A percentile compares a stretch with the other conserved stretches of the same genome.
These are phyloP conservation scores for Tetragonia tetragonoides DNA, from an alignment of 148 eudicot species.

Conservation along the genomic window DNA sequence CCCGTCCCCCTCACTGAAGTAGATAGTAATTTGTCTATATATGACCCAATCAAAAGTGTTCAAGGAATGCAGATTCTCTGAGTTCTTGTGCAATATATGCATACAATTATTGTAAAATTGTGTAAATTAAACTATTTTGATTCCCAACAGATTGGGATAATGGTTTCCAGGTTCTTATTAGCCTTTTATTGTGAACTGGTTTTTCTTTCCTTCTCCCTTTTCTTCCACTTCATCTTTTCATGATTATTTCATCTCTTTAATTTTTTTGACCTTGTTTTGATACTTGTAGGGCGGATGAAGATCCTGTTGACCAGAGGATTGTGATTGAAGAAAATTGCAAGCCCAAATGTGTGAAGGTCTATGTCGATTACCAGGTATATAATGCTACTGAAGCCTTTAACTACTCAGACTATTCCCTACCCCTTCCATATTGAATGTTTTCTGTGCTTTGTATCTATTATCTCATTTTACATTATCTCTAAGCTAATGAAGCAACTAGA, in stretches of 20 bases:
- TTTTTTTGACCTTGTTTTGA: not conserved
- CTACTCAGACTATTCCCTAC: not conserved
- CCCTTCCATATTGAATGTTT: too few species aligned
- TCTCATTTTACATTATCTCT: constrained; percentile 2
- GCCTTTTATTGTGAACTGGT: too few species aligned
- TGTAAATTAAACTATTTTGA: too few species aligned
- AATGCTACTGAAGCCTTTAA: not conserved
- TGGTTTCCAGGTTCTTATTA: not conserved
- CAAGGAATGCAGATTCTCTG: not conserved
- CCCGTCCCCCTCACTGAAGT: not conserved
- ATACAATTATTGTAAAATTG: not conserved
- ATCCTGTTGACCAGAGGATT: constrained; percentile 26
- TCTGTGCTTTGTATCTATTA: not conserved
- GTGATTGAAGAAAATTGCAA: constrained; percentile 25
- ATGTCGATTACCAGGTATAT: constrained; percentile 24
- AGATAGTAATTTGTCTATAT: not conserved
- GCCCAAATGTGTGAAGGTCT: constrained; percentile 19
- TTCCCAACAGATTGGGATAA: not conserved
- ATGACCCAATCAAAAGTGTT: not conserved
- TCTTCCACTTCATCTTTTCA: not conserved
- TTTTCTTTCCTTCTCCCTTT: not conserved
- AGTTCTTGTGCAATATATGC: not conserved
- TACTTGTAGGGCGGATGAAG: constrained; percentile 28
- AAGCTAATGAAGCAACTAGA: not conserved
- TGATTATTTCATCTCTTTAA: not conserved